A percentile compares a stretch with the other conserved stretches of the same genome.
Conservation (phyloP, 495 filamentous ascomycete genomes). For the Hypoxylon crocopeplum region DNA sequence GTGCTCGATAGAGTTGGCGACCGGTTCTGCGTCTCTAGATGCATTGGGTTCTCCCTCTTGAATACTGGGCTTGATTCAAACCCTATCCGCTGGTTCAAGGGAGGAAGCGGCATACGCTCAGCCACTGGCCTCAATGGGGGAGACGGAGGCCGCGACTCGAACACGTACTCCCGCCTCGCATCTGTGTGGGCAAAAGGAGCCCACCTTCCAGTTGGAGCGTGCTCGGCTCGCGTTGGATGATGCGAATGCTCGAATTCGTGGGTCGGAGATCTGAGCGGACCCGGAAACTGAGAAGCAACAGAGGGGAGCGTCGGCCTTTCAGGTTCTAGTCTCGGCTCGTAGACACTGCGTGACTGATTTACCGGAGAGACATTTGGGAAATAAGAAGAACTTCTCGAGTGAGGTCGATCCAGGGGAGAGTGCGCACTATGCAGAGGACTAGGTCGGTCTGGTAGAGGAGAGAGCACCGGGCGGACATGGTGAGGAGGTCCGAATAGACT, state of each 20-base stretch:
- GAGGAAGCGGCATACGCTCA: constrained; percentile 38
- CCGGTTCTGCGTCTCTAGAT: constrained; percentile 32
- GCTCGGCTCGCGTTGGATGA: constrained; percentile 27
- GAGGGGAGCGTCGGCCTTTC: constrained; percentile 50
- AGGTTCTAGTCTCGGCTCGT: constrained; percentile 45
- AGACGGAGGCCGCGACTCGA: constrained; percentile 38
- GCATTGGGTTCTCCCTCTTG: constrained; percentile 30
- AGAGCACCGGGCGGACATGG: constrained; percentile 48
- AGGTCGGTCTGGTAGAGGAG: constrained; percentile 53
- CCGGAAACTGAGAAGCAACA: constrained; percentile 49
- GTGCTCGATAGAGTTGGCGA: constrained; percentile 51
- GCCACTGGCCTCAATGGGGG: constrained; percentile 31
- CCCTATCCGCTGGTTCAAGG: constrained; percentile 30
- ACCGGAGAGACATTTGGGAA: constrained; percentile 47
- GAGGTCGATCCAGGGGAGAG: constrained; percentile 54
- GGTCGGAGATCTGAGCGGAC: constrained; percentile 48
- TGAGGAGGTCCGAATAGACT: constrained; percentile 59
- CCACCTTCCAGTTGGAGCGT: constrained; percentile 31
- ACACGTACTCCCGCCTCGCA: constrained; percentile 41
- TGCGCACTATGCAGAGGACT: constrained; percentile 44
- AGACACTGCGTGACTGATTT: constrained; percentile 50
- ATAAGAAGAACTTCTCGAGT: constrained; percentile 54
- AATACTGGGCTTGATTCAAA: constrained; percentile 31
- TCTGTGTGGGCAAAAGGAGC: constrained; percentile 36
- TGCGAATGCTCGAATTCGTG: constrained; percentile 43